These are phyloP conservation scores for Delitschia confertaspora DNA, from an alignment of 495 filamentous ascomycete genomes.

Conservation along the genomic window DNA sequence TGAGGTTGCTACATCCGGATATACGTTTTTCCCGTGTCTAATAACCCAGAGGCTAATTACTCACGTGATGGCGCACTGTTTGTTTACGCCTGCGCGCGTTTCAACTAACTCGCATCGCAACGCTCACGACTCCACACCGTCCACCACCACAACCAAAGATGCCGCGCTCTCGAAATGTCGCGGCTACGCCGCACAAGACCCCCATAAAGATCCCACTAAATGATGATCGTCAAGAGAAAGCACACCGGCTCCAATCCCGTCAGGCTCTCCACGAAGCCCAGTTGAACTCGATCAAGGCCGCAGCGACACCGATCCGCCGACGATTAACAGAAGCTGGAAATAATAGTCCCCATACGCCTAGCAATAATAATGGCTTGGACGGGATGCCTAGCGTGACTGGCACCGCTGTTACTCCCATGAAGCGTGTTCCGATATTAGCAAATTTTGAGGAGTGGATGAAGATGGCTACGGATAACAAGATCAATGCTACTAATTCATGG, in stretches of 20 bases:
- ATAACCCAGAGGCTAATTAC: too few relatives aligned
- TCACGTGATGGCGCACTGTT: too few relatives aligned
- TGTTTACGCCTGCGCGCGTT: too few relatives aligned
- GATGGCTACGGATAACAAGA: conserved; percentile 99
- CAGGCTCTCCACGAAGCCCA: conserved; percentile 84
- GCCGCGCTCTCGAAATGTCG: conserved; percentile 24
- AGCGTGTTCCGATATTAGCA: conserved; percentile 81
- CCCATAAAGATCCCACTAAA: conserved; percentile 69
- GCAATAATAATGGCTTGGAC: conserved; percentile 55
- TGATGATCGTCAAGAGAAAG: conserved; percentile 90
- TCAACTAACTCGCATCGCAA: too few relatives aligned
- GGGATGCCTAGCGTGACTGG: conserved; percentile 53
- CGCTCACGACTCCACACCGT: too few relatives aligned
- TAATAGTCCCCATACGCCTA: conserved; percentile 56
- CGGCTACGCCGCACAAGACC: conserved; percentile 31
- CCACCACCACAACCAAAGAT: conserved; percentile 8
- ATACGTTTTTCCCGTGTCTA: too few relatives aligned
- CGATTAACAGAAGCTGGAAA: conserved; percentile 52
- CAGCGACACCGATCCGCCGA: conserved; percentile 77
- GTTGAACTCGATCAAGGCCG: conserved; percentile 82
- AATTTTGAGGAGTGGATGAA: conserved; percentile 99
- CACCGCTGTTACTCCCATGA: conserved; percentile 82
- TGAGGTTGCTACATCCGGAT: too few relatives aligned
- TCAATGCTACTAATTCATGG: conserved; percentile 98
- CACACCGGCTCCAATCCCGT: conserved; percentile 74